Evolutionary conservation across 441 rosid genomes (phyloP).

Genomic region (Gossypium davidsonii): DNA sequence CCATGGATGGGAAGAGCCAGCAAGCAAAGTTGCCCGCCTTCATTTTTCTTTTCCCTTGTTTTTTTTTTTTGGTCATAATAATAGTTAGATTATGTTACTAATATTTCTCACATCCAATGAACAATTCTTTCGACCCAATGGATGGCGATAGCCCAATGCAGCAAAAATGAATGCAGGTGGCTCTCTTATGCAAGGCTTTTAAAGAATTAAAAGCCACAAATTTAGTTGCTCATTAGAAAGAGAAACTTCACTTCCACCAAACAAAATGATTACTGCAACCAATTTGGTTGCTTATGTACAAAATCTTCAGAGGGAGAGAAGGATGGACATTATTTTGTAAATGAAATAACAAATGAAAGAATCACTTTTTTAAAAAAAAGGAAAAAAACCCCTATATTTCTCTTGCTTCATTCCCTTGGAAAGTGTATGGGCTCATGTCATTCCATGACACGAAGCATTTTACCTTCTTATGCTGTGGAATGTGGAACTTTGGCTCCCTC

Average conservation of each 20-base stretch:
- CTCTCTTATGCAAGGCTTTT: background rate
- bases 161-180: no score
- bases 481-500: slow-evolving; percentile 71
- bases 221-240: background rate
- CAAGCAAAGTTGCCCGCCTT: background rate
- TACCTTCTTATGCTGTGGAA: slow-evolving; percentile 82
- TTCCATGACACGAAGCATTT: slow-evolving; percentile 68
- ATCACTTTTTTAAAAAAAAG: background rate
- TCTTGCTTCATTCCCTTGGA: slow-evolving; percentile 15
- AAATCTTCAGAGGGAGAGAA: background rate
- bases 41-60: no score
- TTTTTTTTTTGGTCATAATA: no score
- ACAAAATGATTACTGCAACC: slow-evolving; percentile 31
- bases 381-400: background rate
- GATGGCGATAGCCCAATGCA: background rate
- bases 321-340: background rate
- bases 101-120: background rate
- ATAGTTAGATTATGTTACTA: background rate
- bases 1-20: background rate
- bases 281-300: slow-evolving; percentile 42
- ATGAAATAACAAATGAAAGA: background rate
- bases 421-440: slow-evolving; percentile 44
- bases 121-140: background rate
- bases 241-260: background rate
- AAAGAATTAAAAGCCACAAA: background rate